Percentiles rank a stretch among this genome's conserved stretches.
These are phyloP conservation scores for Neoboletus subvelutipes DNA, from an alignment of 768 basidiomycete genomes.

Conservation along the genomic window DNA sequence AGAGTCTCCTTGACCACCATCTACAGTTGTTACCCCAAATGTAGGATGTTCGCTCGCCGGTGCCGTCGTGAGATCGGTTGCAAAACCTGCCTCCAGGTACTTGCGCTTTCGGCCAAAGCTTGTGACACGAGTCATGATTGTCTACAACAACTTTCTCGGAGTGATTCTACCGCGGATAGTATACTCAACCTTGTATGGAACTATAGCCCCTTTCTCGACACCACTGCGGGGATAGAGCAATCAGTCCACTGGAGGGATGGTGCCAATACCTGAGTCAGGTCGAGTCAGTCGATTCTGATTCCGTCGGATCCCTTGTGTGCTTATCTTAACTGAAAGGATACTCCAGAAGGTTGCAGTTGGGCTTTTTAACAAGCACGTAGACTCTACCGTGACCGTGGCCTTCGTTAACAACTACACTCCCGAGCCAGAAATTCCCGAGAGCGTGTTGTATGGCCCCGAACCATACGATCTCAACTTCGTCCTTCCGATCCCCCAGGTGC, in stretches of 20 bases:
- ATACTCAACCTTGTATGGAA: too few species aligned
- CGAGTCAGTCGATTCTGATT: too few species aligned
- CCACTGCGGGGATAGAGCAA: too few species aligned
- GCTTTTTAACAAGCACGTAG: not conserved
- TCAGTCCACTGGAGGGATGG: too few species aligned
- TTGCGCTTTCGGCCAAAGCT: constrained; percentile 74
- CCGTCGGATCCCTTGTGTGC: not conserved
- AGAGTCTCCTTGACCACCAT: constrained; percentile 11
- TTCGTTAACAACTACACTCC: constrained; percentile 22
- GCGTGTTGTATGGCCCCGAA: constrained; percentile 23
- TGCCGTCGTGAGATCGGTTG: constrained; percentile 8
- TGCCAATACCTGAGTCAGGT: too few species aligned
- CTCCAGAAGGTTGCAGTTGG: too few species aligned
- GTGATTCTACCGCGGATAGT: not conserved
- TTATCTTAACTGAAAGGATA: not conserved
- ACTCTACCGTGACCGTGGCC: constrained; percentile 14
- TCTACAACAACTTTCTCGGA: not conserved
- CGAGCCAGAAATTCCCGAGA: constrained; percentile 10
- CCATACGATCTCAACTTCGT: constrained; percentile 29
- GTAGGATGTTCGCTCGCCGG: not conserved
- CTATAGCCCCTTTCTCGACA: not conserved
- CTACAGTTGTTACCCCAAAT: not conserved
- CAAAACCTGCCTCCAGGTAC: constrained; percentile 63
- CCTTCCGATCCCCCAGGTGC: constrained; percentile 10
- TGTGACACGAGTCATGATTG: constrained; percentile 69